Conservation (phyloP, 2,329 filamentous ascomycete genomes). For the Diaporthe capsici region DNA sequence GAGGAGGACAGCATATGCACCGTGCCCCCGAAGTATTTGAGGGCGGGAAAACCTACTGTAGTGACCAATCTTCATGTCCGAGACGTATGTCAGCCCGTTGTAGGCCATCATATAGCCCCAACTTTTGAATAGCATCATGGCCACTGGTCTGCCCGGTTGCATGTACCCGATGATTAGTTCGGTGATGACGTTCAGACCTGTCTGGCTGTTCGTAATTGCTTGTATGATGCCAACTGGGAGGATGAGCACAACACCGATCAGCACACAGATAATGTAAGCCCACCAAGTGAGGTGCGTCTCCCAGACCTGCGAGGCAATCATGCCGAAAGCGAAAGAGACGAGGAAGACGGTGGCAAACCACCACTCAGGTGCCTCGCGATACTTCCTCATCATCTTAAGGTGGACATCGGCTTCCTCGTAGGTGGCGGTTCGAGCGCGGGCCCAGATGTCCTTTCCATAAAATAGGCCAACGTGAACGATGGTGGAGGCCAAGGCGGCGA, state of each 20-base stretch:
- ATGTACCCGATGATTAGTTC: constrained; percentile 66
- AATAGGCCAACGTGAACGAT: constrained; percentile 67
- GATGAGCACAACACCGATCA: constrained; percentile 57
- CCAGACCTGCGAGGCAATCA: constrained; percentile 54
- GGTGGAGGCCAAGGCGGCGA: constrained; percentile 68
- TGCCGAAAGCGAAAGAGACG: constrained; percentile 64
- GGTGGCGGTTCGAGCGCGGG: constrained; percentile 49
- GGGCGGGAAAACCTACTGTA: constrained; percentile 50
- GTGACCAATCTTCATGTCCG: constrained; percentile 66
- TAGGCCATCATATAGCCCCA: constrained; percentile 48
- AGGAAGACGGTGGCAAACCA: constrained; percentile 67
- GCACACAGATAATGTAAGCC: constrained; percentile 57
- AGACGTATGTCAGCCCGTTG: constrained; percentile 62
- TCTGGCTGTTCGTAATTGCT: constrained; percentile 64
- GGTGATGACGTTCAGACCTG: constrained; percentile 63
- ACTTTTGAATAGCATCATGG: constrained; percentile 66
- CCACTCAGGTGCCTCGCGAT: constrained; percentile 68
- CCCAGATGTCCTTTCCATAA: constrained; percentile 55
- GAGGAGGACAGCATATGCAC: not conserved
- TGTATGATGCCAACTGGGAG: constrained; percentile 61
- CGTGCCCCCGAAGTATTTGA: not conserved
- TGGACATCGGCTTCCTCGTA: constrained; percentile 65
- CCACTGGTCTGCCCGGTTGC: constrained; percentile 61
- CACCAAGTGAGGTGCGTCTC: constrained; percentile 60
- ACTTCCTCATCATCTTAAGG: constrained; percentile 68